Percentiles rank a stretch among this genome's conserved stretches.
phyloP scores from a whole-genome alignment of 352 stramenopile species.

The Plasmopara muralis region DNA sequence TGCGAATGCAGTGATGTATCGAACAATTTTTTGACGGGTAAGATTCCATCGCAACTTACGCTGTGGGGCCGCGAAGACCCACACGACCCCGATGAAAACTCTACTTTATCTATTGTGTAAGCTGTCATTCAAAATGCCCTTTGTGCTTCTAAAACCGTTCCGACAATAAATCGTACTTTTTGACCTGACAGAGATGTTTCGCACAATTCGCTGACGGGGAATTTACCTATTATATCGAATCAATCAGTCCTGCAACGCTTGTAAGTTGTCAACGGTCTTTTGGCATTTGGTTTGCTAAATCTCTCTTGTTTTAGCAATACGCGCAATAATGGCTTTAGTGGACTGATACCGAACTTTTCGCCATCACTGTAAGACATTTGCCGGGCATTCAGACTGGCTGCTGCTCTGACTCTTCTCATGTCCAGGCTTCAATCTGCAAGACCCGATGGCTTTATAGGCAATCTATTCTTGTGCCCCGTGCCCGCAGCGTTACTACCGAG shows the following conservation, averaged over 20 bases:
- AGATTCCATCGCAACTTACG: conserved; percentile 30
- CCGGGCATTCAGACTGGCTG: not conserved
- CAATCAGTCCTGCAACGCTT: conserved; percentile 38
- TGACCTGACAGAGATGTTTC: conserved; percentile 35
- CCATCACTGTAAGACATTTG: conserved; percentile 21
- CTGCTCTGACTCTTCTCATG: not conserved
- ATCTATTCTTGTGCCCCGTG: conserved; percentile 18
- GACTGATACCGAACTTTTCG: conserved; percentile 23
- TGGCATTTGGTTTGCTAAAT: too few species aligned
- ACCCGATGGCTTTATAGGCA: conserved; percentile 13
- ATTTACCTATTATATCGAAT: conserved; percentile 36
- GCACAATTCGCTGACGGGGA: conserved; percentile 36
- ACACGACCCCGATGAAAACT: conserved; percentile 44
- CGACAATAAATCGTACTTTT: not conserved
- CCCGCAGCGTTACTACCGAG: conserved; percentile 10
- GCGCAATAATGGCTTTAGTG: conserved; percentile 27
- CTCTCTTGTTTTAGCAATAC: conserved; percentile 23
- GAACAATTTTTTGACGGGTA: conserved; percentile 38
- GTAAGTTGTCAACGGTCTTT: conserved; percentile 22
- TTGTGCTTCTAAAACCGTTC: too few species aligned
- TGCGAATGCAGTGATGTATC: conserved; percentile 39
- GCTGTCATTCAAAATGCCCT: not conserved
- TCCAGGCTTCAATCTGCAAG: conserved; percentile 12
- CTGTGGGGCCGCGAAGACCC: conserved; percentile 41
- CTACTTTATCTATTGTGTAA: conserved; percentile 39